These are phyloP conservation scores for Fusarium subtropicale DNA, from an alignment of 2,329 filamentous ascomycete species.

Conservation along the genomic window DNA sequence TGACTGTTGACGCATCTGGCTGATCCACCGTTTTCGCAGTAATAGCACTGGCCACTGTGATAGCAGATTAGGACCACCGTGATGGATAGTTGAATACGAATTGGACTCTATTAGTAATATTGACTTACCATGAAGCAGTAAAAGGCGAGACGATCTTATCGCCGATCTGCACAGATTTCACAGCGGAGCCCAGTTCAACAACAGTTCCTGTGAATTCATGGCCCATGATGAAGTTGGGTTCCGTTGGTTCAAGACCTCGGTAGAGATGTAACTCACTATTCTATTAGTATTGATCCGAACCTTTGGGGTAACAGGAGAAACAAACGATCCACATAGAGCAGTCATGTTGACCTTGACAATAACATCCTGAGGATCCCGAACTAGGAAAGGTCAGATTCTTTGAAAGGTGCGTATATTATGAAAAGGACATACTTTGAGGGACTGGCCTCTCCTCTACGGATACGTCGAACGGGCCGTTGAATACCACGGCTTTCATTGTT, in stretches of 20 bases:
- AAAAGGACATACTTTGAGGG: slow-evolving; percentile 63
- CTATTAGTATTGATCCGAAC: neutral
- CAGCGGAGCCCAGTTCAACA: slow-evolving; percentile 72
- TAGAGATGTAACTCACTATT: slow-evolving; percentile 86
- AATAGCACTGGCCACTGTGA: slow-evolving; percentile 75
- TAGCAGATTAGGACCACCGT: neutral
- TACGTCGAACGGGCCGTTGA: slow-evolving; percentile 81
- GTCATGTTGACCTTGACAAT: slow-evolving; percentile 86
- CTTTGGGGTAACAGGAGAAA: neutral
- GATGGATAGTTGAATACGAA: neutral
- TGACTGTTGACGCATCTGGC: slow-evolving; percentile 78
- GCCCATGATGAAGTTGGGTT: slow-evolving; percentile 74
- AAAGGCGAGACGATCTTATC: slow-evolving; percentile 89
- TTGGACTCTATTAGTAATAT: accelerated
- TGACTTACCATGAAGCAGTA: slow-evolving; percentile 77
- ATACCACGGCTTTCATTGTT: slow-evolving; percentile 91
- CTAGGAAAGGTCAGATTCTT: slow-evolving; percentile 47
- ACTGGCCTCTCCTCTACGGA: slow-evolving; percentile 82
- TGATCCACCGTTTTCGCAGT: slow-evolving; percentile 80
- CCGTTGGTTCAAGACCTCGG: slow-evolving; percentile 80
- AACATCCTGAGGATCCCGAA: slow-evolving; percentile 77
- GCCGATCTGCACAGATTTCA: slow-evolving; percentile 76
- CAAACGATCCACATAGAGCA: slow-evolving; percentile 87
- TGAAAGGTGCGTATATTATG: accelerated
- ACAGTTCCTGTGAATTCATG: slow-evolving; percentile 89